Evolutionary conservation across 305 asterid genomes (phyloP).

Genomic region (Rubia balearica): DNA sequence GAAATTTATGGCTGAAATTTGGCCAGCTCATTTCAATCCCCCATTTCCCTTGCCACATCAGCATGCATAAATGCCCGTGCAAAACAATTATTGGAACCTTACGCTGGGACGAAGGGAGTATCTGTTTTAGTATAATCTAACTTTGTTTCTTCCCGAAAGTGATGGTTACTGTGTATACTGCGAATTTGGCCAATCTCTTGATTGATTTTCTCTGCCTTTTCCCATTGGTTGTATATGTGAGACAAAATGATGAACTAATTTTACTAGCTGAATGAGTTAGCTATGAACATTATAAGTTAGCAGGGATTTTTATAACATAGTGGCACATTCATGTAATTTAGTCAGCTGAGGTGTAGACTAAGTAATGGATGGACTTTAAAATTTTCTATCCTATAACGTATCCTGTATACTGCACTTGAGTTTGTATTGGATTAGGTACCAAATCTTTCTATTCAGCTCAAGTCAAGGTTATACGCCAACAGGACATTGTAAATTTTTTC

Average conservation of each 20-base stretch:
- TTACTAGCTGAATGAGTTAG: too few species aligned
- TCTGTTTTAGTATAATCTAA: background rate
- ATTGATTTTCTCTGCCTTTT: background rate
- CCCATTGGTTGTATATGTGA: background rate
- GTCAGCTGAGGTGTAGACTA: background rate
- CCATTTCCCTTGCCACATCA: too few species aligned
- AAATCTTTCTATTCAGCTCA: too few species aligned
- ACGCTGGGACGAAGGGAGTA: too few species aligned
- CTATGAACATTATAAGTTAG: background rate
- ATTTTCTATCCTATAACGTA: background rate
- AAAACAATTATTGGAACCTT: too few species aligned
- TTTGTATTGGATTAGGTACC: background rate
- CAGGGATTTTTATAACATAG: background rate
- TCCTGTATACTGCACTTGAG: background rate
- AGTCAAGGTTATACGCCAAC: too few species aligned
- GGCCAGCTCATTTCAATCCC: too few species aligned
- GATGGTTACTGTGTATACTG: background rate
- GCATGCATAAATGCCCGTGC: too few species aligned
- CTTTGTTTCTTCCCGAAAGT: background rate
- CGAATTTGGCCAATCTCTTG: background rate
- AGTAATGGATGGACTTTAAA: background rate
- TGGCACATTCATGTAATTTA: background rate
- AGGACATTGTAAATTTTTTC: too few species aligned
- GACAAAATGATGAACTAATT: background rate
- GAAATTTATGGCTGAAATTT: too few species aligned